Conservation (phyloP, 768 basidiomycete genomes). For the Boletus subcaerulescens region DNA sequence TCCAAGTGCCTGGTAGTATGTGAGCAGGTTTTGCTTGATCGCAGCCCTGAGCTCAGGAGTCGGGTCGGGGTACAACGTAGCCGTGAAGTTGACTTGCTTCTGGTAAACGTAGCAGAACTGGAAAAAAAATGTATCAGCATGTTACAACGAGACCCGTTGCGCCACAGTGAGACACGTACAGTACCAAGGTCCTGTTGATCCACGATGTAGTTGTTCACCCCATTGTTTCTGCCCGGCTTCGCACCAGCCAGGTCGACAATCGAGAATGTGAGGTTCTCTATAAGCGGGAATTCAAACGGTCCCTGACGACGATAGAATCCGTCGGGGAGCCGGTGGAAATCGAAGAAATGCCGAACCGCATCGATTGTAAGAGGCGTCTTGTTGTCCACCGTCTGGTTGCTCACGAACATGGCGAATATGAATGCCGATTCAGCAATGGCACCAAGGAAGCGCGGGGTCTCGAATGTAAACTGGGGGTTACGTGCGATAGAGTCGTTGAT, state of each 20-base stretch:
- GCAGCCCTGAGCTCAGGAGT: neutral
- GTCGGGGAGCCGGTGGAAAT: constrained; percentile 11
- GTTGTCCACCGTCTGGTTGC: constrained; percentile 14
- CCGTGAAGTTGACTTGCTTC: constrained; percentile 15
- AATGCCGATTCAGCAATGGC: constrained; percentile 15
- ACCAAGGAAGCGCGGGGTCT: constrained; percentile 12
- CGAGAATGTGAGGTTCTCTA: neutral
- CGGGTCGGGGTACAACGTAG: constrained; percentile 20
- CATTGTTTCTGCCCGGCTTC: constrained; percentile 14
- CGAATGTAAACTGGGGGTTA: constrained; percentile 19
- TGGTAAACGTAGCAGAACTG: constrained; percentile 19
- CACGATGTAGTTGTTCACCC: constrained; percentile 10
- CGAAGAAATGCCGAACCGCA: constrained; percentile 12
- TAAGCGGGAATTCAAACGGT: neutral
- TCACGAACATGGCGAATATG: constrained; percentile 20
- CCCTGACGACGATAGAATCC: constrained; percentile 15
- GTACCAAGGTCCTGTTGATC: constrained; percentile 6
- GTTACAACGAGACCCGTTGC: too few relatives aligned
- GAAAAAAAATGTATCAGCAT: too few relatives aligned
- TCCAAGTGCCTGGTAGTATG: too few relatives aligned
- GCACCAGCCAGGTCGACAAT: neutral
- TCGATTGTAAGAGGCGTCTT: constrained; percentile 1
- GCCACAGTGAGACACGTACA: constrained; percentile 6
- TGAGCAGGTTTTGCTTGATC: too few relatives aligned
- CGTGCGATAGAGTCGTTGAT: constrained; percentile 23